These are phyloP conservation scores for Noccaea bulbosa DNA, from an alignment of 345 rosid species.

Conservation along the genomic window DNA sequence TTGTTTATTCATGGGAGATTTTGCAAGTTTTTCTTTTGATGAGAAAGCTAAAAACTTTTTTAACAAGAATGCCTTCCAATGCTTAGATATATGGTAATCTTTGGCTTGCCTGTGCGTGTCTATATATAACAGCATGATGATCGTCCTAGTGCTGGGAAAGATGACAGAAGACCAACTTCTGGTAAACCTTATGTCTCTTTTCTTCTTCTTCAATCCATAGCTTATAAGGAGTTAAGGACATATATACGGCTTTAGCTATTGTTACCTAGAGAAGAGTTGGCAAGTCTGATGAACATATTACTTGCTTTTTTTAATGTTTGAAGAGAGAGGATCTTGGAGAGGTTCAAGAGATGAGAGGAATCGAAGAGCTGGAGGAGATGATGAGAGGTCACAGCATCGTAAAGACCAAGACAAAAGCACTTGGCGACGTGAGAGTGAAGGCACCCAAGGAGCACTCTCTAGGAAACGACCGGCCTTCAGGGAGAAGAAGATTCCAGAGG, in stretches of 20 bases:
- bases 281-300: slow-evolving; percentile 9
- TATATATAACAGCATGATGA: slow-evolving; percentile 86
- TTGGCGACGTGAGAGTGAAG: slow-evolving; percentile 70
- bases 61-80: slow-evolving; percentile 46
- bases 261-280: background rate
- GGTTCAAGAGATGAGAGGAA: slow-evolving; percentile 55
- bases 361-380: slow-evolving; percentile 50
- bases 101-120: slow-evolving; percentile 84
- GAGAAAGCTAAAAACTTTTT: slow-evolving; percentile 2
- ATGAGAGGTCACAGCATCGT: slow-evolving; percentile 51
- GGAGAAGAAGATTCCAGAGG: slow-evolving; percentile 65
- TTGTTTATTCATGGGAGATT: slow-evolving; percentile 5
- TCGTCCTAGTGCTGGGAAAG: slow-evolving; percentile 65
- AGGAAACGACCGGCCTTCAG: slow-evolving; percentile 90
- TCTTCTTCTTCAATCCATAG: no score
- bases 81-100: slow-evolving; percentile 60
- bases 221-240: no score
- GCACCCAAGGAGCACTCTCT: slow-evolving; percentile 48
- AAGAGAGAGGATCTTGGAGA: slow-evolving; percentile 69
- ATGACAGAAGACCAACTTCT: slow-evolving; percentile 60
- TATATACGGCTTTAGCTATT: no score
- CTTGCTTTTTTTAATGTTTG: slow-evolving; percentile 31
- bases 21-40: background rate
- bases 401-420: slow-evolving; percentile 50
- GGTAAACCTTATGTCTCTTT: no score